Evolutionary conservation across 2,329 filamentous ascomycete species (phyloP).

Genomic region (Bipolaris cookei): DNA sequence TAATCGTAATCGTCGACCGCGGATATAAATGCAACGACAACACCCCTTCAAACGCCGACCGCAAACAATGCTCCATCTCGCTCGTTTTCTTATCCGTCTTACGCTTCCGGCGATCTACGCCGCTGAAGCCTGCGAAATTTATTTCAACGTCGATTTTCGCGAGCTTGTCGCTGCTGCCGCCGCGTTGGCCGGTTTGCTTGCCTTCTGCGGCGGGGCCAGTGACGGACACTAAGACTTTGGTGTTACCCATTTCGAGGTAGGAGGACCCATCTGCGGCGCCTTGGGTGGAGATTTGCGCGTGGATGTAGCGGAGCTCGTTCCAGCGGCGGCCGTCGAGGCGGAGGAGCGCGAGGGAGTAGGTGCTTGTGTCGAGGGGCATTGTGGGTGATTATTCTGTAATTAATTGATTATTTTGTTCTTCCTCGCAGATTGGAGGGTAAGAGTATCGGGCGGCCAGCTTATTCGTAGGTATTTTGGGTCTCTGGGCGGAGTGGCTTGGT

Average conservation of each 20-base stretch:
- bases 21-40: constrained; percentile 89
- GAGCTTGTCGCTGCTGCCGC: constrained; percentile 55
- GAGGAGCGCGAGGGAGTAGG: constrained; percentile 81
- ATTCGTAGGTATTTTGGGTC: neutral
- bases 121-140: constrained; percentile 84
- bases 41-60: constrained; percentile 75
- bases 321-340: constrained; percentile 78
- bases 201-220: constrained; percentile 80
- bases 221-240: constrained; percentile 92
- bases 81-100: constrained; percentile 73
- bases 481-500: neutral
- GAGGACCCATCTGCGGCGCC: constrained; percentile 90
- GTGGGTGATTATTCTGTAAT: neutral
- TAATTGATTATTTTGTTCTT: neutral
- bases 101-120: constrained; percentile 80
- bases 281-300: constrained; percentile 90
- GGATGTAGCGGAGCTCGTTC: constrained; percentile 92
- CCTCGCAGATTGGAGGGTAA: neutral
- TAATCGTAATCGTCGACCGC: constrained; percentile 81
- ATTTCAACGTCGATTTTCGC: constrained; percentile 82
- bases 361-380: constrained; percentile 95
- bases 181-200: constrained; percentile 56
- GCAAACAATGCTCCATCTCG: constrained; percentile 81
- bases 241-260: constrained; percentile 97
- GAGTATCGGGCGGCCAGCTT: no score